A percentile compares a stretch with the other conserved stretches of the same genome.
These are phyloP conservation scores for Brettanomyces bruxellensis DNA, from an alignment of 805 yeast species.

Conservation along the genomic window DNA sequence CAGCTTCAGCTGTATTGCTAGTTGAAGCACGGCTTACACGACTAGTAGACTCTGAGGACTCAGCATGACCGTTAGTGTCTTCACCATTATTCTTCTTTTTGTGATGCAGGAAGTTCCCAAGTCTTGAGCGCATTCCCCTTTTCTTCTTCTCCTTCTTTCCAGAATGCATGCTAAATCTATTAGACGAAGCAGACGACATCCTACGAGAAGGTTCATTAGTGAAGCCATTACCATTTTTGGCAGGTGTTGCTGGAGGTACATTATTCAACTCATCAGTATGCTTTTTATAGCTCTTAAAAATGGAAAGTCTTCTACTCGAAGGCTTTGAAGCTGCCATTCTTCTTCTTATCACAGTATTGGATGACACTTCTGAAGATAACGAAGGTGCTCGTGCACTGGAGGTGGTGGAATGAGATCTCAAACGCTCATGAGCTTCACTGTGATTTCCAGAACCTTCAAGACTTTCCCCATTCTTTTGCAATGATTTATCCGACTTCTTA, in stretches of 20 bases:
- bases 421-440: neutral
- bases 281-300: slow-evolving; percentile 3
- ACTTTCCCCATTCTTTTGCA: neutral
- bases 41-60: slow-evolving; percentile 24
- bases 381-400: neutral
- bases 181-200: slow-evolving; percentile 2
- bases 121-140: slow-evolving; percentile 49
- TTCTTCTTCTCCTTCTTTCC: slow-evolving; percentile 25
- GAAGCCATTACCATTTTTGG: neutral
- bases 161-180: slow-evolving; percentile 5
- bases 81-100: slow-evolving; percentile 41
- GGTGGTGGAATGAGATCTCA: neutral
- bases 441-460: neutral
- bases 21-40: slow-evolving; percentile 1
- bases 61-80: slow-evolving; percentile 15
- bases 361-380: neutral
- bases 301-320: neutral
- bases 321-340: neutral
- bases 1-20: neutral
- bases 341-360: neutral
- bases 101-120: slow-evolving; percentile 64
- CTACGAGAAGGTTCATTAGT: slow-evolving; percentile 2
- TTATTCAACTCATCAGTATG: slow-evolving; percentile 3
- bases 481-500: neutral
- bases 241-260: neutral